Percentiles rank a stretch among this genome's conserved stretches.
Conservation (phyloP, 2,329 filamentous ascomycete genomes). For the Ilyonectria destructans region DNA sequence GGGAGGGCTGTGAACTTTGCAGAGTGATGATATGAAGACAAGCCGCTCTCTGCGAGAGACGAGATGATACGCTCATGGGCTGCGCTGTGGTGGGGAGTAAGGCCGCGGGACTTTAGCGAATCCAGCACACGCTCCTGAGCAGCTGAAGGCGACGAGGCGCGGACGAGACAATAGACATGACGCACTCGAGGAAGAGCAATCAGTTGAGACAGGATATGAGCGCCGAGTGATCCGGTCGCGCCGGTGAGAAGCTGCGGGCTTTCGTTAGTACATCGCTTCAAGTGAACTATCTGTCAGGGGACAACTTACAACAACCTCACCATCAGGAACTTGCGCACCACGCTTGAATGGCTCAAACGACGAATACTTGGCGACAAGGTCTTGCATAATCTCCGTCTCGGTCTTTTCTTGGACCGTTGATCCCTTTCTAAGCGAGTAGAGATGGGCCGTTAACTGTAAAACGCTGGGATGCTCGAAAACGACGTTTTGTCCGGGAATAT, state of each 20-base stretch:
- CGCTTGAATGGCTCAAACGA: constrained; percentile 46
- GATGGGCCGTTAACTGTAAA: constrained; percentile 30
- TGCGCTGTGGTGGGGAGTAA: constrained; percentile 43
- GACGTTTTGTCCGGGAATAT: constrained; percentile 67
- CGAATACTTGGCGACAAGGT: constrained; percentile 56
- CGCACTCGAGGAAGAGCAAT: constrained; percentile 70
- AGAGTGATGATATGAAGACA: constrained; percentile 32
- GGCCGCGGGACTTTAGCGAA: constrained; percentile 53
- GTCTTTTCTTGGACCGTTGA: constrained; percentile 31
- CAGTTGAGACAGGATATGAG: constrained; percentile 71
- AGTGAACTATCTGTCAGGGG: not conserved
- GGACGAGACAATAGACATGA: constrained; percentile 65
- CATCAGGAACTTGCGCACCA: constrained; percentile 44
- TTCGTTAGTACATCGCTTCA: constrained; percentile 2
- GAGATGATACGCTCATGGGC: constrained; percentile 42
- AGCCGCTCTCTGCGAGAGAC: constrained; percentile 53
- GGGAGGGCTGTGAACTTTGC: constrained; percentile 58
- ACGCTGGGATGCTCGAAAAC: constrained; percentile 67
- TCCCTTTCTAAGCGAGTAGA: constrained; percentile 44
- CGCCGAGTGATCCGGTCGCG: constrained; percentile 73
- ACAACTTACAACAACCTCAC: constrained; percentile 48
- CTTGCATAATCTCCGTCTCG: constrained; percentile 51
- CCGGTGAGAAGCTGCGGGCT: constrained; percentile 68
- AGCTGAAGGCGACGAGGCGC: constrained; percentile 57
- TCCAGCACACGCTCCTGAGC: constrained; percentile 51